These are phyloP conservation scores for Xylaria sp. DNA, from an alignment of 2,329 filamentous ascomycete genomes.

Conservation along the genomic window DNA sequence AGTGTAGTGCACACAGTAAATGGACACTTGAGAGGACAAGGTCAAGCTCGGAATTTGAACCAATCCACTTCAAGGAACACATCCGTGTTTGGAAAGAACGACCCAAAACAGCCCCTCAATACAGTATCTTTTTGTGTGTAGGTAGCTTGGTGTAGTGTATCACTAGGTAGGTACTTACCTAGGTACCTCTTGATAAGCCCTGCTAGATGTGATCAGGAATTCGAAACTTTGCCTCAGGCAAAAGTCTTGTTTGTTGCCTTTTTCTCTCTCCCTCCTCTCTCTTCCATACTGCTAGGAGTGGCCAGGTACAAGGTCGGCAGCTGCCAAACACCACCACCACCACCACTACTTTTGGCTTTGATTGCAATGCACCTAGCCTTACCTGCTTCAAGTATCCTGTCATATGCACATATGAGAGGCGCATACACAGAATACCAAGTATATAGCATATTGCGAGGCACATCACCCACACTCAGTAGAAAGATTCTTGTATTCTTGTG, in stretches of 20 bases:
- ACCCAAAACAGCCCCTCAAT: not conserved
- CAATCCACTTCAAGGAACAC: constrained; percentile 28
- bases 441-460: not conserved
- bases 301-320: not conserved
- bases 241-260: not conserved
- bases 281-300: not conserved
- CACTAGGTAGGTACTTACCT: not conserved
- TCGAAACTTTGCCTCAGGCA: not conserved
- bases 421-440: not conserved
- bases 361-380: not conserved
- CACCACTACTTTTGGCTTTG: not conserved
- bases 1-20: not conserved
- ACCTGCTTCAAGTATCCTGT: constrained; percentile 1
- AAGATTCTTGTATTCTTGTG: not conserved
- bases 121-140: no score
- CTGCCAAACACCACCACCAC: constrained; percentile 1
- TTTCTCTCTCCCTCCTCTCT: not conserved
- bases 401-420: not conserved
- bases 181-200: not conserved
- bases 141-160: not conserved
- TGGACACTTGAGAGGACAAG: not conserved
- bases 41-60: constrained; percentile 10
- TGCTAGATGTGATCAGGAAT: not conserved
- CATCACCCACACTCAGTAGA: constrained; percentile 1
- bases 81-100: constrained; percentile 33